Evolutionary conservation across 73 alveolate genomes (phyloP).

Genomic region (Paramecium primaurelia): DNA sequence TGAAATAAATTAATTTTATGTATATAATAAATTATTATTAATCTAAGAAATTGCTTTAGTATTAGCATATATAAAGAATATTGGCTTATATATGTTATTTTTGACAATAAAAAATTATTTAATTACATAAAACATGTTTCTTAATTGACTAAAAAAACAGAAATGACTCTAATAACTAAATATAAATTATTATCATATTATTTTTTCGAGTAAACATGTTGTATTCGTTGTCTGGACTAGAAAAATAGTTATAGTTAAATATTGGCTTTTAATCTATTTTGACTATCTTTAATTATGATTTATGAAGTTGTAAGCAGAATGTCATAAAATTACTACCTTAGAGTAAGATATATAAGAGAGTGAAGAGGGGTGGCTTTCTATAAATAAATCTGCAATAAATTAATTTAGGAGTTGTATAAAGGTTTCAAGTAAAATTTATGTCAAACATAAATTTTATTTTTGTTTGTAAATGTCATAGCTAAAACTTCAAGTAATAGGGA

Average conservation of each 20-base stretch:
- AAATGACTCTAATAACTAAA: neutral
- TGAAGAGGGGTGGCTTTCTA: neutral
- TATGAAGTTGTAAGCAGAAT: neutral
- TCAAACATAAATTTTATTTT: neutral
- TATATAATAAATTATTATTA: slow-evolving; percentile 83
- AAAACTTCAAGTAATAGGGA: neutral
- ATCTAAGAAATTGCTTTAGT: slow-evolving; percentile 96
- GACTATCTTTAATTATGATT: neutral
- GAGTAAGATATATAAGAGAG: neutral
- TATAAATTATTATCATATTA: neutral
- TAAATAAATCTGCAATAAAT: neutral
- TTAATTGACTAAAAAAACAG: neutral
- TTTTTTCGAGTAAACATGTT: neutral
- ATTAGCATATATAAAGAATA: slow-evolving; percentile 39
- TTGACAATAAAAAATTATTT: neutral
- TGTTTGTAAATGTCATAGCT: neutral
- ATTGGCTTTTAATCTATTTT: neutral
- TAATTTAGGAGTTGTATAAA: neutral
- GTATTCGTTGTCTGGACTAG: slow-evolving; percentile 67
- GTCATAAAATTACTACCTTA: neutral
- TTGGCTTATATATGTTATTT: slow-evolving; percentile 36
- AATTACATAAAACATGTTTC: neutral
- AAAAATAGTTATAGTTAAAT: slow-evolving; percentile 61
- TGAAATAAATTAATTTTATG: slow-evolving; percentile 77
- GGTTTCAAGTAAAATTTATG: neutral